These are phyloP conservation scores for Gyromitra esculenta DNA, from an alignment of 2,329 filamentous ascomycete species.

Conservation along the genomic window DNA sequence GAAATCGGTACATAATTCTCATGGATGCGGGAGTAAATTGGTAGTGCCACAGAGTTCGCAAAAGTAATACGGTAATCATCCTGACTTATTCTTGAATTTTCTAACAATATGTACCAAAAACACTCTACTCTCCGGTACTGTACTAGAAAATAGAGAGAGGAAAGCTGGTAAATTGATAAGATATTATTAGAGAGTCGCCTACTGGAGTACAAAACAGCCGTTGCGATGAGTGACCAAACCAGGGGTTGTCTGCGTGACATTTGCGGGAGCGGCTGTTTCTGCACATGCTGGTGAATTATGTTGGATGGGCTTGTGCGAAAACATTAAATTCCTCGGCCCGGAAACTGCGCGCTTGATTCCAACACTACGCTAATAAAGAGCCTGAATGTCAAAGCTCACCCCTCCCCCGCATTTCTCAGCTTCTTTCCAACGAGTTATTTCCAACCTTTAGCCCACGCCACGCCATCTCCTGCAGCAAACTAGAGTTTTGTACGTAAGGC, in stretches of 20 bases:
- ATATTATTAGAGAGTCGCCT: background rate
- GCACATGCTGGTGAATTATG: conserved; percentile 23
- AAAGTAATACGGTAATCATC: no score
- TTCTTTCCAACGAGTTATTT: conserved; percentile 11
- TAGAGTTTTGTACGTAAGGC: conserved; percentile 24
- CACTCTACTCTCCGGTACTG: no score
- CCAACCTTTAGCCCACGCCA: conserved; percentile 5
- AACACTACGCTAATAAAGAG: conserved; percentile 33
- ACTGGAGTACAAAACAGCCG: background rate
- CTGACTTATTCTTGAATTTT: no score
- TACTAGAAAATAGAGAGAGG: background rate
- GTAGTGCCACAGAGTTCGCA: no score
- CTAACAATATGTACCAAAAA: no score
- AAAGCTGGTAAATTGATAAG: background rate
- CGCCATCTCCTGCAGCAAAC: conserved; percentile 28
- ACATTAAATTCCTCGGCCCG: conserved; percentile 40
- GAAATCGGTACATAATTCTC: no score
- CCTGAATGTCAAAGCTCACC: conserved; percentile 40
- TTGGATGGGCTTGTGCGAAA: conserved; percentile 17
- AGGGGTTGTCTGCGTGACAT: conserved; percentile 27
- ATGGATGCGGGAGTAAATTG: no score
- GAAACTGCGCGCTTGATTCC: conserved; percentile 13
- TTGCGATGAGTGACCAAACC: conserved; percentile 9
- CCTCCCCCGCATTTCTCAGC: conserved; percentile 33
- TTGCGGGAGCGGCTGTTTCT: conserved; percentile 36